Conservation (phyloP, 768 basidiomycete species). For the Pleurotus sapidus region DNA sequence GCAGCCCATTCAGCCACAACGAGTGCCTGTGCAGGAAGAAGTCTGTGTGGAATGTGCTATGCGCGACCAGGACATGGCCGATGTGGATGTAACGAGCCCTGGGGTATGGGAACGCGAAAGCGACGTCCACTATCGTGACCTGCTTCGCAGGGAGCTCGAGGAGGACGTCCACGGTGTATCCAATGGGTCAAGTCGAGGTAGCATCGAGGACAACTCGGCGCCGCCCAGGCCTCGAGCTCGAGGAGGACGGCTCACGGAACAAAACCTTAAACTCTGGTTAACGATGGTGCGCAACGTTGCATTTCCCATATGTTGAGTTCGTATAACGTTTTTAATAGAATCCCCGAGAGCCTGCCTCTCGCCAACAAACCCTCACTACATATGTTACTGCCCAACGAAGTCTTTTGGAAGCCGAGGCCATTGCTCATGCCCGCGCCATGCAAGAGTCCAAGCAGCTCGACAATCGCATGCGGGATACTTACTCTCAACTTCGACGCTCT, state of each 20-base stretch:
- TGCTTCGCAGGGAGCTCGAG: slow-evolving; percentile 68
- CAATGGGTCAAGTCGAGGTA: slow-evolving; percentile 21
- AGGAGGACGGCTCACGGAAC: slow-evolving; percentile 71
- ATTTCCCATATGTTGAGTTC: slow-evolving; percentile 7
- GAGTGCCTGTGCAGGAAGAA: slow-evolving; percentile 64
- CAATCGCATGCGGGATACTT: slow-evolving; percentile 75
- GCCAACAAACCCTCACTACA: slow-evolving; percentile 74
- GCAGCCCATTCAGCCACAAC: slow-evolving; percentile 32
- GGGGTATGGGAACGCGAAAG: slow-evolving; percentile 93
- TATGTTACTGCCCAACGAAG: slow-evolving; percentile 84
- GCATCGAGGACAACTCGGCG: slow-evolving; percentile 27
- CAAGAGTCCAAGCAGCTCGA: slow-evolving; percentile 77
- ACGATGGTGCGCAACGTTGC: slow-evolving; percentile 55
- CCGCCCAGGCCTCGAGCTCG: slow-evolving; percentile 56
- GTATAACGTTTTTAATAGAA: slow-evolving; percentile 51
- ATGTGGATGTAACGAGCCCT: slow-evolving; percentile 83
- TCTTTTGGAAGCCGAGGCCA: slow-evolving; percentile 78
- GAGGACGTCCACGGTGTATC: slow-evolving; percentile 55
- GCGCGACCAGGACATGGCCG: slow-evolving; percentile 98
- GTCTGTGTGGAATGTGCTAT: slow-evolving; percentile 97
- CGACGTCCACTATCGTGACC: slow-evolving; percentile 78
- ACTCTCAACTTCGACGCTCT: slow-evolving; percentile 75
- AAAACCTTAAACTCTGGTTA: slow-evolving; percentile 79
- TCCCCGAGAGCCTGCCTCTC: slow-evolving; percentile 83
- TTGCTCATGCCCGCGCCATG: slow-evolving; percentile 75